phyloP scores from a whole-genome alignment of 148 eudicot species.

The Silene uniflora region DNA sequence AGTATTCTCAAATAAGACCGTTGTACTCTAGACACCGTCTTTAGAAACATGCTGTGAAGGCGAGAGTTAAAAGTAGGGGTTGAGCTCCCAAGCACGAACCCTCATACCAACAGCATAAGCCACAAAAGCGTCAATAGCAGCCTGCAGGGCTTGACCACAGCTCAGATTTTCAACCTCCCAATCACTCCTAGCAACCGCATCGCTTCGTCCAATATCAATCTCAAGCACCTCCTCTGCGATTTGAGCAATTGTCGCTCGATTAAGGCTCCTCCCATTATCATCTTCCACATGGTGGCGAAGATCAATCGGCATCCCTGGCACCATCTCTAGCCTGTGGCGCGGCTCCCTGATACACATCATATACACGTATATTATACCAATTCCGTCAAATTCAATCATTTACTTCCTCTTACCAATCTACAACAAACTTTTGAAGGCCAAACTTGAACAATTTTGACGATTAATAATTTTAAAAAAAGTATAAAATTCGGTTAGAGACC shows the following conservation, averaged over 20 bases:
- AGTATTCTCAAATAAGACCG: too few species aligned
- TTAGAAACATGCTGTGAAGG: too few species aligned
- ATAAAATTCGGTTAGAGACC: too few species aligned
- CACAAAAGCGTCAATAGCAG: slow-evolving; percentile 23
- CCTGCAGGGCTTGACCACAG: slow-evolving; percentile 16
- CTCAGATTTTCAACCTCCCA: slow-evolving; percentile 18
- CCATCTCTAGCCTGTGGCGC: not conserved
- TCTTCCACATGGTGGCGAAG: not conserved
- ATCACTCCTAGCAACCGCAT: slow-evolving; percentile 9
- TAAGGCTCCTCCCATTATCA: not conserved
- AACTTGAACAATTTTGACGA: too few species aligned
- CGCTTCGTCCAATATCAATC: not conserved
- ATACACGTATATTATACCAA: too few species aligned
- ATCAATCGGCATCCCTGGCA: slow-evolving; percentile 7
- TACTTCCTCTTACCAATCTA: too few species aligned
- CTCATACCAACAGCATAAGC: slow-evolving; percentile 4
- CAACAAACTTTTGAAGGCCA: too few species aligned
- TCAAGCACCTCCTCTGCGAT: slow-evolving; percentile 8
- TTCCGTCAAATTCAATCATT: too few species aligned
- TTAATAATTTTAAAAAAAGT: too few species aligned
- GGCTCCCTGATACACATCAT: not conserved
- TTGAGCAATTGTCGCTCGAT: not conserved
- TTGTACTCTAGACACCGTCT: too few species aligned
- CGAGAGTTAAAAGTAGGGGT: not conserved
- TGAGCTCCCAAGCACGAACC: not conserved